phyloP scores from a whole-genome alignment of 2,329 filamentous ascomycete species.

The Diaporthe velutina region DNA sequence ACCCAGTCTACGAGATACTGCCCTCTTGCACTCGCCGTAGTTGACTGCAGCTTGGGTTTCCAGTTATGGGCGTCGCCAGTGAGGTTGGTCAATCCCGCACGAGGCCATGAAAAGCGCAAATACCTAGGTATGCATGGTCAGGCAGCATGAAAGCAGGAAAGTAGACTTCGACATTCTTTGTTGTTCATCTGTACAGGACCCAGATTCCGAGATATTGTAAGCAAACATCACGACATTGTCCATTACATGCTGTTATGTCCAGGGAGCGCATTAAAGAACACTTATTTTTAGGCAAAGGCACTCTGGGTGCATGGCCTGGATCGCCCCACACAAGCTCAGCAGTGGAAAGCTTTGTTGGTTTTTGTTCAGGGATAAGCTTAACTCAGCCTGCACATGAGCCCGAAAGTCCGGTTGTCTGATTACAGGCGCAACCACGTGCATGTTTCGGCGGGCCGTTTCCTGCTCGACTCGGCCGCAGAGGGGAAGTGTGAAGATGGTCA shows the following conservation, averaged over 20 bases:
- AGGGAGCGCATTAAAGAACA: background rate
- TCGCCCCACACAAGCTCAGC: conserved; percentile 1
- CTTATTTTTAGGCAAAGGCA: background rate
- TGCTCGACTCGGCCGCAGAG: conserved; percentile 18
- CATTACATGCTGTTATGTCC: background rate
- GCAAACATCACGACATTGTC: background rate
- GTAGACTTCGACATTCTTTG: background rate
- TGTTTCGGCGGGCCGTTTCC: conserved; percentile 19
- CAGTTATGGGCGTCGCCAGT: too few relatives aligned
- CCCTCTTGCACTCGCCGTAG: too few relatives aligned
- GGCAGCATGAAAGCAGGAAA: too few relatives aligned
- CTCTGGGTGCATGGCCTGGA: background rate
- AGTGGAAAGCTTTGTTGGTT: background rate
- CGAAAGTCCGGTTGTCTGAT: conserved; percentile 9
- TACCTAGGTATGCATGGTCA: too few relatives aligned
- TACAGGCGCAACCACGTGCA: conserved; percentile 1
- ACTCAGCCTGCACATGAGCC: background rate
- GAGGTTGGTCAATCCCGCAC: too few relatives aligned
- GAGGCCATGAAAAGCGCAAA: too few relatives aligned
- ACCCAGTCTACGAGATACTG: too few relatives aligned
- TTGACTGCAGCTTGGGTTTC: too few relatives aligned
- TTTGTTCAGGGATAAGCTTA: conserved; percentile 17
- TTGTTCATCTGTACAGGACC: background rate
- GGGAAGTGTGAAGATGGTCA: conserved; percentile 15
- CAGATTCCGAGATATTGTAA: background rate